Conservation (phyloP, 1,284 basidiomycete species). For the Rhodotorula sp. region DNA sequence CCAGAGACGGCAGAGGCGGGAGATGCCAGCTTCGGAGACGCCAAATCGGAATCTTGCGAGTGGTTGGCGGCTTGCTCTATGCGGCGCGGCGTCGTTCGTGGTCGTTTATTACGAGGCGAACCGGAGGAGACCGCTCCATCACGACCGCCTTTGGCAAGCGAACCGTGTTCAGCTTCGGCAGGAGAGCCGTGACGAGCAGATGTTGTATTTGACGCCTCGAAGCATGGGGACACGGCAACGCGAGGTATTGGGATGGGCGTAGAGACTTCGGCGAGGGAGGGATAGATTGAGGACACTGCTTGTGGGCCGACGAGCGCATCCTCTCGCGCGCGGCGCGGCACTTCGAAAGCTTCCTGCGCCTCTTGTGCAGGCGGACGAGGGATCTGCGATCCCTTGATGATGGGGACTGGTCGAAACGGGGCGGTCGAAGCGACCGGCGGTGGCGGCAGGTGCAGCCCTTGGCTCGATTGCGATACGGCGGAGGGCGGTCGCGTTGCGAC, state of each 20-base stretch:
- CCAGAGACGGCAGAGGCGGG: background rate
- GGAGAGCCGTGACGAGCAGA: no score
- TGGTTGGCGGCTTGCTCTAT: no score
- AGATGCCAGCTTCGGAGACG: background rate
- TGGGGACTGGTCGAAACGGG: conserved; percentile 21
- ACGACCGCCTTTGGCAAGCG: no score
- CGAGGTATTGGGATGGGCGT: background rate
- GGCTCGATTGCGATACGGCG: background rate
- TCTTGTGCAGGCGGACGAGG: no score
- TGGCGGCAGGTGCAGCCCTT: background rate
- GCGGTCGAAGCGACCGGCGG: conserved; percentile 18
- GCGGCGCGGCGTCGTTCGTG: no score
- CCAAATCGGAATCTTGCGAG: no score
- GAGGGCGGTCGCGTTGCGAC: background rate
- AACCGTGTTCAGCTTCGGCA: no score
- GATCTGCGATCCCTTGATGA: background rate
- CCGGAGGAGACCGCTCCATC: no score
- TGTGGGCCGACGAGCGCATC: background rate
- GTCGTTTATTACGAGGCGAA: no score
- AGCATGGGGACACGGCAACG: background rate
- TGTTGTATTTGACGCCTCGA: background rate
- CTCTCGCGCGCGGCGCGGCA: background rate
- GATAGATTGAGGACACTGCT: conserved; percentile 5
- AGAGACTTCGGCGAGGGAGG: conserved; percentile 4
- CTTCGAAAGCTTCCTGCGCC: background rate